These are phyloP conservation scores for Carex littledalei DNA, from an alignment of 176 grass and related monocot genomes.

Conservation along the genomic window DNA sequence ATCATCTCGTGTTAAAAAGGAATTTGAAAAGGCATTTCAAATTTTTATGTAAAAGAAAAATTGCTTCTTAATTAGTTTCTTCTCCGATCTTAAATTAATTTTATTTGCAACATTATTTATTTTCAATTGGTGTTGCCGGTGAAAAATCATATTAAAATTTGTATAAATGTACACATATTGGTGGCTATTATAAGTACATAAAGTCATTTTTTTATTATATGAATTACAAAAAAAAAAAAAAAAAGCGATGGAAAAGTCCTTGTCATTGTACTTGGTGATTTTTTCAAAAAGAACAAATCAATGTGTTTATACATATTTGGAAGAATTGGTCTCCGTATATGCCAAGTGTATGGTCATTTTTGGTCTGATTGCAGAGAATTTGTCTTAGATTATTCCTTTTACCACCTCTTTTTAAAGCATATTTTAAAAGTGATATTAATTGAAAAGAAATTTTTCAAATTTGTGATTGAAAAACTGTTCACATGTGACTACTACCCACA, in stretches of 20 bases:
- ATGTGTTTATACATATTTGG: neutral
- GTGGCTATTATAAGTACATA: neutral
- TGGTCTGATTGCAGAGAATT: neutral
- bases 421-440: neutral
- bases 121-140: neutral
- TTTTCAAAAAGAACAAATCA: neutral
- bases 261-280: neutral
- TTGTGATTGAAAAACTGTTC: neutral
- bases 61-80: no score
- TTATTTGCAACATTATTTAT: no score
- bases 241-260: neutral
- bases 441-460: neutral
- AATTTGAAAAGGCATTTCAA: no score
- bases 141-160: neutral
- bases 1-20: no score
- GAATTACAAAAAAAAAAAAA: neutral
- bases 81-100: no score
- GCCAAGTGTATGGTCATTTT: neutral
- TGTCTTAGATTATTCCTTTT: conserved; percentile 2
- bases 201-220: neutral
- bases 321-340: neutral
- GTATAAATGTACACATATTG: neutral
- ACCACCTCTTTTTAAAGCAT: neutral
- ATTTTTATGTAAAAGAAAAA: no score
- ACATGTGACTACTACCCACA: neutral